Percentiles rank a stretch among this genome's conserved stretches.
Evolutionary conservation across 2,329 filamentous ascomycete genomes (phyloP).

Genomic region (Chrysoporthe puriensis): DNA sequence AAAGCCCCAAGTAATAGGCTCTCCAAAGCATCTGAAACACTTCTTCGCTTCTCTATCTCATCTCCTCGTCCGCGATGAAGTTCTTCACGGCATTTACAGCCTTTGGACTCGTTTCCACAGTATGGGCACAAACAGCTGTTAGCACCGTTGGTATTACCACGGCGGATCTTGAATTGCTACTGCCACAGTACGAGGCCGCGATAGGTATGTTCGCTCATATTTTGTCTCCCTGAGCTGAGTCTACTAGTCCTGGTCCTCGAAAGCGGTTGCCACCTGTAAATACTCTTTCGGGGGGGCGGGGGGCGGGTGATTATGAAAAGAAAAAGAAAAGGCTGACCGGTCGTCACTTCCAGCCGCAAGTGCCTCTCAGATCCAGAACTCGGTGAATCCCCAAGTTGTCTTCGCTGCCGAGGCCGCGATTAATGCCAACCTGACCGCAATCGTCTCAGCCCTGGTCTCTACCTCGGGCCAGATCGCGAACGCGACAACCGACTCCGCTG

Average conservation of each 20-base stretch:
- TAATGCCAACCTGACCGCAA: neutral
- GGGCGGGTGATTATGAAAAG: too few species aligned
- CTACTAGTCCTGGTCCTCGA: neutral
- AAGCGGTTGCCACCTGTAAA: too few species aligned
- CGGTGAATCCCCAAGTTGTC: neutral
- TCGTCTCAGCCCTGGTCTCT: neutral
- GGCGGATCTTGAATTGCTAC: neutral
- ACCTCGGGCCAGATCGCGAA: neutral
- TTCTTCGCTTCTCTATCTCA: neutral
- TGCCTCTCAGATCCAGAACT: neutral
- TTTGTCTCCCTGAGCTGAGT: neutral
- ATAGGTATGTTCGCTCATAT: neutral
- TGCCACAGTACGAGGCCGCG: neutral
- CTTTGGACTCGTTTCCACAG: neutral
- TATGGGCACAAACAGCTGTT: constrained; percentile 7
- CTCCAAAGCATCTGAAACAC: neutral
- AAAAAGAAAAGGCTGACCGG: neutral
- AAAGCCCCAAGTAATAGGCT: neutral
- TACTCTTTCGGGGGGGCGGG: too few species aligned
- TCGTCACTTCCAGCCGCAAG: neutral
- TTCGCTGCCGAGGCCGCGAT: neutral
- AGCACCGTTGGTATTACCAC: neutral
- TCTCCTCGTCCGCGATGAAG: neutral
- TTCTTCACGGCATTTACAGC: neutral
- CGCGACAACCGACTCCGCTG: neutral